Conservation (phyloP, 2,329 filamentous ascomycete genomes). For the Torrubiella hemipterigena region DNA sequence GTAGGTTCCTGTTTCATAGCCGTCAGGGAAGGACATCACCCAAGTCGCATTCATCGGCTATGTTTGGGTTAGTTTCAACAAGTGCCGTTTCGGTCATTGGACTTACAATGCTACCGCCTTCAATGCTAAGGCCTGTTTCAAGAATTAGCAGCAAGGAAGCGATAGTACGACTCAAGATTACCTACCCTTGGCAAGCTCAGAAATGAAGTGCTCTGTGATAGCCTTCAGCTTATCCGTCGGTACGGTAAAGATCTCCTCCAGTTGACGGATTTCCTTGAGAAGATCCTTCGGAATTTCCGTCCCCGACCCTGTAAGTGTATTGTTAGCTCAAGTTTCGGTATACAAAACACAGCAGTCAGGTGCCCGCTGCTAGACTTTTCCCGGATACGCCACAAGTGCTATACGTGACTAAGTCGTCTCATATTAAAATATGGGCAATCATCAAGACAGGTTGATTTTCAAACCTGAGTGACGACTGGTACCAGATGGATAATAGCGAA, state of each 20-base stretch:
- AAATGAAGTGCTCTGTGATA: constrained; percentile 81
- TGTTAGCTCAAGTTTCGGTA: too few relatives aligned
- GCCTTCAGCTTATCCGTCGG: constrained; percentile 70
- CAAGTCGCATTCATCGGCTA: constrained; percentile 97
- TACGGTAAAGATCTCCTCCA: constrained; percentile 78
- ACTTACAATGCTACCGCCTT: constrained; percentile 87
- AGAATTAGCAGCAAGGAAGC: not conserved
- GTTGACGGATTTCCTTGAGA: constrained; percentile 62
- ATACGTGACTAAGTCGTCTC: too few relatives aligned
- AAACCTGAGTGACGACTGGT: not conserved
- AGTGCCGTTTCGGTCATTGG: not conserved
- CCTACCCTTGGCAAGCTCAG: constrained; percentile 74
- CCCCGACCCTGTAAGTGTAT: constrained; percentile 58
- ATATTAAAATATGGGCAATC: too few relatives aligned
- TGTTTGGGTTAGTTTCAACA: constrained; percentile 9
- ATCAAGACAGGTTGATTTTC: not conserved
- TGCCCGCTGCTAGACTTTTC: too few relatives aligned
- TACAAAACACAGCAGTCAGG: too few relatives aligned
- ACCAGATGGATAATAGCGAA: not conserved
- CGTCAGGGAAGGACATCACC: constrained; percentile 83
- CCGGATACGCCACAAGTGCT: too few relatives aligned
- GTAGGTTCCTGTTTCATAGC: constrained; percentile 76
- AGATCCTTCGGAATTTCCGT: constrained; percentile 82
- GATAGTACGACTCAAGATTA: constrained; percentile 1
- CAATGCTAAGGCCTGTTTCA: constrained; percentile 58